Evolutionary conservation across 768 basidiomycete genomes (phyloP), one percentile per base, ranked within the genome.

Genomic region (Macrocybe gigantea): DNA sequence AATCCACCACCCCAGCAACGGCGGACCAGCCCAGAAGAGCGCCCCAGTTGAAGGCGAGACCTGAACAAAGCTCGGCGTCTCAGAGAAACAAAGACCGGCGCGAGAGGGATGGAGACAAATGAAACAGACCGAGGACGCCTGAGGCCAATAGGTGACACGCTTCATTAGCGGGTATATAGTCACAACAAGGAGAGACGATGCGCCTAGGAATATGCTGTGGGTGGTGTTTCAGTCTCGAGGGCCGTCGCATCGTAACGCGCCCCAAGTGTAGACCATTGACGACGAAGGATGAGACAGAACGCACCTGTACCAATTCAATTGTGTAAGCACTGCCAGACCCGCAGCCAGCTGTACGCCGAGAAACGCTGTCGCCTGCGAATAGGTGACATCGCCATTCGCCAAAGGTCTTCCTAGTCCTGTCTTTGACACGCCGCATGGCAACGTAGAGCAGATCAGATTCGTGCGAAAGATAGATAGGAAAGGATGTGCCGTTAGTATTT

Each of bases 21-120:
- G 96, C 94, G 3, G 96, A 94, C 88, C 94, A 97, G 15, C 96
- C 96, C 12, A 98, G 80, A 1, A 99, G 66, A 1, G 92, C 83
- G 12, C 96, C 96, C 95, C 95, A 99, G 66, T 97, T 98, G 65
- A 94, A 99, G 0, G 94, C 84, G 40, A 98, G 75, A 7, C 94
- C 93, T 94, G 57, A 9, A 40, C 4, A 35, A 15, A 45, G 32
- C 8, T 46, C 5, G 47, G 6, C 35, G 35, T 42, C 13, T 33
- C 38, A 38, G 44, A 22, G 13, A 15, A 40, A 33, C 15, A 33
- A 39, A 33, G 4, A 44, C 22, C 30, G 31, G 44, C 33, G 40
- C 38, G n/a, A 46, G 22, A 41, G 38, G n/a, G 4, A 22, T 22
- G 22, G 22, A 22, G 22, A 22, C 4, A 4, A 22, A n/a, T 32